Evolutionary conservation across 257 asterid species (phyloP).

Genomic region (Buddleja alternifolia): DNA sequence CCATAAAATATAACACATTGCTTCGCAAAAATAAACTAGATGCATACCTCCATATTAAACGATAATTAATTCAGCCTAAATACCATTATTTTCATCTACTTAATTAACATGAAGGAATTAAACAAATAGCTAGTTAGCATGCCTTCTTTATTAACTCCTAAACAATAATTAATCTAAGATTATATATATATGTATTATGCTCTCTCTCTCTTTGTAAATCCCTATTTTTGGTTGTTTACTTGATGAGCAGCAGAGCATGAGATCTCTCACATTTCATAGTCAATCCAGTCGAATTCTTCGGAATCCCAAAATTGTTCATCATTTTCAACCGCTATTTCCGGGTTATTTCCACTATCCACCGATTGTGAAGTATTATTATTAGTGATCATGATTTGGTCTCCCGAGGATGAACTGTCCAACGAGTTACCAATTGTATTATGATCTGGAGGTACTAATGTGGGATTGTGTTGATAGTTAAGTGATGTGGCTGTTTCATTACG

Average conservation of each 20-base stretch:
- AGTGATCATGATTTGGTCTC: neutral
- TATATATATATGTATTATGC: too few relatives aligned
- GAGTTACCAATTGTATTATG: neutral
- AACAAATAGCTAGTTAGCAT: too few relatives aligned
- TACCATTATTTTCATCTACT: too few relatives aligned
- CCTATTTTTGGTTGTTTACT: too few relatives aligned
- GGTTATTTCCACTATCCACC: conserved; percentile 7
- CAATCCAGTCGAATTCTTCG: conserved; percentile 15
- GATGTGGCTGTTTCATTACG: neutral
- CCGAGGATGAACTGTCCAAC: conserved; percentile 7
- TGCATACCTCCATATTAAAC: too few relatives aligned
- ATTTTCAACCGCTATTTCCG: neutral
- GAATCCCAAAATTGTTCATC: conserved; percentile 36
- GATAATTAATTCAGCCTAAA: too few relatives aligned
- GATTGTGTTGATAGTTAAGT: neutral
- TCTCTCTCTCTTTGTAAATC: too few relatives aligned
- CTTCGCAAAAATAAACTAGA: too few relatives aligned
- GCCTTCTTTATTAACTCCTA: too few relatives aligned
- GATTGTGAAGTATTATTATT: neutral
- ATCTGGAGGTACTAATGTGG: neutral
- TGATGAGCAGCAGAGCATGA: neutral
- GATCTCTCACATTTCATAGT: neutral
- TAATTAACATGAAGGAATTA: too few relatives aligned
- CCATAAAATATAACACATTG: too few relatives aligned
- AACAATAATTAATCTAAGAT: too few relatives aligned